Conservation (phyloP, 345 rosid genomes). For the Camelina sativa region DNA sequence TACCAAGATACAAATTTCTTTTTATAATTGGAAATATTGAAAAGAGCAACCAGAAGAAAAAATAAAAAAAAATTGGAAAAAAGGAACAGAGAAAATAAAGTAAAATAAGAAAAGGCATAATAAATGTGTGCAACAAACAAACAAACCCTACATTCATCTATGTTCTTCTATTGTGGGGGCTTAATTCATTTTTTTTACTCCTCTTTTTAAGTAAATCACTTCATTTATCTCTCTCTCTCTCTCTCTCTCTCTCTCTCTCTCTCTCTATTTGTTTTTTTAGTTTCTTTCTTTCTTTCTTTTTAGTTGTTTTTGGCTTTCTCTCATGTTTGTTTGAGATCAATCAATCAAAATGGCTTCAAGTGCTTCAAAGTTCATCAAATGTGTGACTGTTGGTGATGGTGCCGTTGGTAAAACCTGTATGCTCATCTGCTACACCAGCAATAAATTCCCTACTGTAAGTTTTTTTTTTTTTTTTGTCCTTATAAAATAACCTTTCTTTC, state of each 20-base stretch:
- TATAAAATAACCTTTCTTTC: background rate
- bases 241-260: conserved; percentile 31
- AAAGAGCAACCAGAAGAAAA: conserved; percentile 11
- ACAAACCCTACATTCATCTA: conserved; percentile 16
- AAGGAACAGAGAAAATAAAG: background rate
- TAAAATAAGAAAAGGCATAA: conserved; percentile 1
- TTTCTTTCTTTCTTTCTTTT: background rate
- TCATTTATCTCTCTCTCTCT: conserved; percentile 37
- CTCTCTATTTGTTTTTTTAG: background rate
- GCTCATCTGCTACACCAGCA: conserved; percentile 52
- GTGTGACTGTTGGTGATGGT: conserved; percentile 50
- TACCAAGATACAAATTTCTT: too few relatives aligned
- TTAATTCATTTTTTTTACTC: conserved; percentile 4
- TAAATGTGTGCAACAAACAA: conserved; percentile 39
- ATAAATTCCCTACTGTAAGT: conserved; percentile 49
- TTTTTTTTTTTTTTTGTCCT: background rate
- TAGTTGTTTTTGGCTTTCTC: conserved; percentile 16
- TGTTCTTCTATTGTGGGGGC: conserved; percentile 8
- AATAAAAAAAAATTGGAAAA: background rate
- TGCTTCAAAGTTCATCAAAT: conserved; percentile 47
- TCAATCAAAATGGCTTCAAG: conserved; percentile 35
- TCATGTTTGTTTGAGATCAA: conserved; percentile 18
- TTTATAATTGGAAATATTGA: conserved; percentile 11
- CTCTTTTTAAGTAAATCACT: conserved; percentile 39
- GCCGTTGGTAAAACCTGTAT: conserved; percentile 51